phyloP scores from a whole-genome alignment of 306 rosid species.

The Carpinus fangiana region DNA sequence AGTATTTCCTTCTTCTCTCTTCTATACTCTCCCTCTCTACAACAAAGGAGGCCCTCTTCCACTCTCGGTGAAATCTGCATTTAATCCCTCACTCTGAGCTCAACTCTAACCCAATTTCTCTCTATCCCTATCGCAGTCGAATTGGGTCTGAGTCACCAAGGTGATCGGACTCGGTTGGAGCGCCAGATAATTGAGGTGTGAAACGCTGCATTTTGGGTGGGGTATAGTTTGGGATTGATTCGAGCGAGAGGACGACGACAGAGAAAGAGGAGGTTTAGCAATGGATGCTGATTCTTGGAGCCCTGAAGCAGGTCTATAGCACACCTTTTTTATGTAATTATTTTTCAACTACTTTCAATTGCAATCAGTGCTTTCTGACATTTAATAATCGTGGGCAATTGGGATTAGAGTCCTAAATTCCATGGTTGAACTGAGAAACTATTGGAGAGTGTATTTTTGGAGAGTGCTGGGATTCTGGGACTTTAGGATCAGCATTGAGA shows the following conservation, averaged over 20 bases:
- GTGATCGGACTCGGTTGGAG: not conserved
- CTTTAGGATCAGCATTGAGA: too few relatives aligned
- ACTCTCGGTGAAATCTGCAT: constrained; percentile 20
- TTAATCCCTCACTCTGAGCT: constrained; percentile 10
- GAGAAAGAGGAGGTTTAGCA: constrained; percentile 13
- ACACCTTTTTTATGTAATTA: too few relatives aligned
- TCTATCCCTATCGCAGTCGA: not conserved
- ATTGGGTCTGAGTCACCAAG: not conserved
- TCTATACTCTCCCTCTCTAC: too few relatives aligned
- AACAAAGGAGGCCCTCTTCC: not conserved
- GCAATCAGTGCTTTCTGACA: too few relatives aligned
- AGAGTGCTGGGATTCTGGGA: too few relatives aligned
- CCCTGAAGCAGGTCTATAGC: constrained; percentile 10
- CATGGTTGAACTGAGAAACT: too few relatives aligned
- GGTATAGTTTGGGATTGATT: not conserved
- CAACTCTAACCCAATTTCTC: constrained; percentile 1
- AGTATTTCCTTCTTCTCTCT: too few relatives aligned
- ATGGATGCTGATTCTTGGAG: constrained; percentile 86
- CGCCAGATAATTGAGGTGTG: not conserved
- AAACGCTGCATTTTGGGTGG: not conserved
- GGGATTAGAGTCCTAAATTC: too few relatives aligned
- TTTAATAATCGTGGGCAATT: too few relatives aligned
- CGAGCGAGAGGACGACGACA: not conserved
- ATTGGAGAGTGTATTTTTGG: too few relatives aligned
- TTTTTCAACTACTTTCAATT: too few relatives aligned